phyloP scores from a whole-genome alignment of 495 filamentous ascomycete genomes.

The Penicillium daleae region DNA sequence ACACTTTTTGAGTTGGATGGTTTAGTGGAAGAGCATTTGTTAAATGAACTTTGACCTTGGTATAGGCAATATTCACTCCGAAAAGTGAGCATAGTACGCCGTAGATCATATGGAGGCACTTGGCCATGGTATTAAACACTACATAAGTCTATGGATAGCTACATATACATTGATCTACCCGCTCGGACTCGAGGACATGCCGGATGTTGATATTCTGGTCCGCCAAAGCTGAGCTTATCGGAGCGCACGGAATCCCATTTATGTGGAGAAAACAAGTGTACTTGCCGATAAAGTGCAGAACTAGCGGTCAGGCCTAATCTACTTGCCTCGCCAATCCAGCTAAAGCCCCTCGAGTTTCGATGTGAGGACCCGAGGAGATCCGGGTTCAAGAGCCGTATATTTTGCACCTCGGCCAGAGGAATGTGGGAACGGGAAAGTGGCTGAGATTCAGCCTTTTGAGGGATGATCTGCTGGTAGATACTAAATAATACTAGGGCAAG shows the following conservation, averaged over 20 bases:
- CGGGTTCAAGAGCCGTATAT: neutral
- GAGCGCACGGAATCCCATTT: neutral
- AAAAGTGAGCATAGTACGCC: no score
- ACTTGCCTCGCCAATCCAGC: neutral
- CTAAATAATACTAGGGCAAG: neutral
- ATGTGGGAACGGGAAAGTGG: neutral
- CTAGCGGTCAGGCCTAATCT: constrained; percentile 4
- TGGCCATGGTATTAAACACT: no score
- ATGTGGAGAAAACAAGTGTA: neutral
- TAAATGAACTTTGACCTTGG: no score
- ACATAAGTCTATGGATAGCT: no score
- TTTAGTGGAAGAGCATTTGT: no score
- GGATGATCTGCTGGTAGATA: neutral
- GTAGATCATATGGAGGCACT: no score
- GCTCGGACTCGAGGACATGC: no score
- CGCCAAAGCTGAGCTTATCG: neutral
- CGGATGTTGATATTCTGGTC: no score
- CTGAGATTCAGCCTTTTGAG: neutral
- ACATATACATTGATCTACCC: no score
- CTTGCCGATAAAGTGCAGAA: neutral
- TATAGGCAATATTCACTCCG: no score
- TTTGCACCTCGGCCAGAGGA: neutral
- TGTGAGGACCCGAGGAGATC: constrained; percentile 3
- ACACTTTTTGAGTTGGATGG: no score
- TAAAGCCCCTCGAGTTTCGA: neutral